Base-by-base conservation (phyloP, 306 rosid genomes). In the Quercus ilex region DNA sequence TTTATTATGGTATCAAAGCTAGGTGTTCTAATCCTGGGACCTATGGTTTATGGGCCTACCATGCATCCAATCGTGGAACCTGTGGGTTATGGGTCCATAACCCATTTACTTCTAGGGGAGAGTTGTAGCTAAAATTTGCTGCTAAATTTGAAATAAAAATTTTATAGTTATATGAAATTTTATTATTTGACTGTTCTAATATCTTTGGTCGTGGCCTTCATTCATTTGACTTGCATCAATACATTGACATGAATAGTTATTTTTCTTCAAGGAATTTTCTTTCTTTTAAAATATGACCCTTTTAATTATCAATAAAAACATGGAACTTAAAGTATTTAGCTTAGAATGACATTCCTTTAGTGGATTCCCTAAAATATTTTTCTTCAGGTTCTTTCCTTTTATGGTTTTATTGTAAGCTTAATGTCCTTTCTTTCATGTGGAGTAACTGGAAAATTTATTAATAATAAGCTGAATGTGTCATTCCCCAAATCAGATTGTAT, bases 131-230 rank as follows among this genome's bases (percentile, higher is more conserved):
- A 62, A 69, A 57, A 57, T 38, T 23, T 55, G 31, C 71, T 25
- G 76, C 30, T 69, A 55, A 77, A 57, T 79, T 59, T 28, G 46
- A 49, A 73, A 69, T n/a, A 38, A 55, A 64, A 23, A 14, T 23
- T 49, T 49, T 76, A 25, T 7, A 49, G 69, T 64, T 31, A 18
- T 53, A 63, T 49, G 59, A 58, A 69, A 38, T 77, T 78, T 55
- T 17, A 46, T 58, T 49, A 31, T 62, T 30, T 62, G 21, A 25
- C 49, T 52, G 13, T 68, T 79, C 63, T 63, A 59, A 3, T 59
- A 77, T 74, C n/a, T 10, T 77, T 57, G 57, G 51, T 68, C 46
- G 79, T 73, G 11, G 38, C 68, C 75, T 73, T 75, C 26, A 21
- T 75, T 35, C 63, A 67, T 65, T 51, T 78, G 30, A 68, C 62